Conservation (phyloP, 2,329 filamentous ascomycete genomes). For the Penicillium digitatum region DNA sequence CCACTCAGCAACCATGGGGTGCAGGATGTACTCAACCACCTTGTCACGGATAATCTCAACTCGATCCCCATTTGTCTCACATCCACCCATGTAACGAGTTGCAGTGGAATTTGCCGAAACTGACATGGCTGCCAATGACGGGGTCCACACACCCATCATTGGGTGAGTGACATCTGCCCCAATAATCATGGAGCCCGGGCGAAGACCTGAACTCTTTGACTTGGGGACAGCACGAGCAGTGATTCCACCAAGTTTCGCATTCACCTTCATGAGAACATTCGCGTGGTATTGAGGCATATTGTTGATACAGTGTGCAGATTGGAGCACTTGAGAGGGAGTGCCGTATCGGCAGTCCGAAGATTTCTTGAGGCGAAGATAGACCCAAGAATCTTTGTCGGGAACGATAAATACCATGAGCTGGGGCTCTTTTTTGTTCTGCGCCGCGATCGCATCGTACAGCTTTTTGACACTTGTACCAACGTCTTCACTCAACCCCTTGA, state of each 20-base stretch:
- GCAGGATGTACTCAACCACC: conserved; percentile 65
- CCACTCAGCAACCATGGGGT: conserved; percentile 64
- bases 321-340: conserved; percentile 79
- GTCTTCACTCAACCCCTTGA: conserved; percentile 43
- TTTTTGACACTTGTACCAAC: conserved; percentile 54
- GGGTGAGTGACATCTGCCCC: conserved; percentile 89
- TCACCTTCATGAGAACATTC: conserved; percentile 95
- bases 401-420: conserved; percentile 80
- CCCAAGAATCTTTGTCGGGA: conserved; percentile 62
- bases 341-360: conserved; percentile 79
- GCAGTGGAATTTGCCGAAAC: conserved; percentile 69
- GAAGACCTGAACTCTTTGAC: conserved; percentile 38
- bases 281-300: conserved; percentile 79
- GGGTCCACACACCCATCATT: conserved; percentile 60
- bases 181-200: conserved; percentile 68
- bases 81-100: conserved; percentile 72
- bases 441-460: conserved; percentile 49
- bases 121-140: conserved; percentile 84
- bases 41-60: conserved; percentile 69
- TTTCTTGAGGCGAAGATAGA: conserved; percentile 86
- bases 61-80: conserved; percentile 77
- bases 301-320: conserved; percentile 64
- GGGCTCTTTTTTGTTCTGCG: conserved; percentile 50
- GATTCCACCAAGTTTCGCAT: conserved; percentile 85
- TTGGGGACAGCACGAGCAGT: conserved; percentile 56